A percentile compares a stretch with the other conserved stretches of the same genome.
These are phyloP conservation scores for Zymoseptoria crescenta DNA, from an alignment of 2,329 filamentous ascomycete genomes.

Conservation along the genomic window DNA sequence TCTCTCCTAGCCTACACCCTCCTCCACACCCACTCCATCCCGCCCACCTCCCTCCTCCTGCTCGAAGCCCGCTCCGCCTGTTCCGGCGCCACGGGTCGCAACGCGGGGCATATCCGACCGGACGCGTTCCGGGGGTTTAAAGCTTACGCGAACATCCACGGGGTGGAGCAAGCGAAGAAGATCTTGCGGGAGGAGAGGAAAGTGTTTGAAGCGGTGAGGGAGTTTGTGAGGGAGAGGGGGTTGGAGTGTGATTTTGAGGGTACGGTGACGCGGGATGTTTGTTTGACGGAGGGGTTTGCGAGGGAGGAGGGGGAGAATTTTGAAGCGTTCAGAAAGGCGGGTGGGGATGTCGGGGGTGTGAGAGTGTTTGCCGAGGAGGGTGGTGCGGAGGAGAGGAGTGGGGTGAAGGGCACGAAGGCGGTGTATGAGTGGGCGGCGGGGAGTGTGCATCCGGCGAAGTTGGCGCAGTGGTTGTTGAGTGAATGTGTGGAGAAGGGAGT, in stretches of 20 bases:
- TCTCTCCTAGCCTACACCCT: constrained; percentile 36
- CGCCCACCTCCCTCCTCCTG: constrained; percentile 31
- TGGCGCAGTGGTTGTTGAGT: constrained; percentile 42
- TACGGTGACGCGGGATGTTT: constrained; percentile 43
- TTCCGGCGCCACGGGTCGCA: constrained; percentile 38
- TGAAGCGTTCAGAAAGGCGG: constrained; percentile 34
- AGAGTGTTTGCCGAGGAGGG: constrained; percentile 32
- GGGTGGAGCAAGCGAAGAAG: constrained; percentile 38
- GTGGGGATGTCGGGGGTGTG: constrained; percentile 39
- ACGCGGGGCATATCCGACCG: constrained; percentile 40
- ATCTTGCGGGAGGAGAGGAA: constrained; percentile 40
- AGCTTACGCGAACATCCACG: constrained; percentile 37
- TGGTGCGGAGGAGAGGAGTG: constrained; percentile 31
- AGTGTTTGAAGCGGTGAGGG: constrained; percentile 34
- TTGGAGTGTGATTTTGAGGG: constrained; percentile 41
- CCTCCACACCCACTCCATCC: constrained; percentile 29
- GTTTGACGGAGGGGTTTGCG: constrained; percentile 42
- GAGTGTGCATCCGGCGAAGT: constrained; percentile 43
- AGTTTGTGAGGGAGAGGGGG: no score
- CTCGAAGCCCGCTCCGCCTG: constrained; percentile 40
- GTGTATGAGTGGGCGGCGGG: constrained; percentile 47
- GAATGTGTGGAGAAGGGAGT: constrained; percentile 33
- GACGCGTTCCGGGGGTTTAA: constrained; percentile 44
- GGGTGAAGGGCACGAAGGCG: constrained; percentile 33
- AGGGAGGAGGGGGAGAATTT: constrained; percentile 37